Evolutionary conservation across 257 asterid genomes (phyloP).

Genomic region (Rubia yunnanensis): DNA sequence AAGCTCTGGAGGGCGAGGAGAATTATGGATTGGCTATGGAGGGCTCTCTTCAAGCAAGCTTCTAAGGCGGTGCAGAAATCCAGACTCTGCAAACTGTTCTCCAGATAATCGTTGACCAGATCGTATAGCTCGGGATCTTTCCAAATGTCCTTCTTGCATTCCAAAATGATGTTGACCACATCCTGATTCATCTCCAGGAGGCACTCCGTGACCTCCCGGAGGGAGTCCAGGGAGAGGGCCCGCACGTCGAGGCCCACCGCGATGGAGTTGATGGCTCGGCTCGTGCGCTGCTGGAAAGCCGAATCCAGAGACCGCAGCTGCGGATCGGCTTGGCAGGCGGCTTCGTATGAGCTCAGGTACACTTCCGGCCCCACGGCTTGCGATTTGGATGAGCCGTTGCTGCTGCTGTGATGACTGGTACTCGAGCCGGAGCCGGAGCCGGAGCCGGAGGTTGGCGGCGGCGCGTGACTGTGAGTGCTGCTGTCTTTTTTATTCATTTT

Average conservation of each 20-base stretch:
- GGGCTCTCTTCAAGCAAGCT: slow-evolving; percentile 54
- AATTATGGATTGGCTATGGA: slow-evolving; percentile 53
- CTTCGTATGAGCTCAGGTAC: slow-evolving; percentile 65
- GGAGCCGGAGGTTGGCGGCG: neutral
- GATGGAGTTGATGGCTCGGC: slow-evolving; percentile 71
- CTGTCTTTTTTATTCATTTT: slow-evolving; percentile 21
- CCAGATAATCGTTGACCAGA: slow-evolving; percentile 80
- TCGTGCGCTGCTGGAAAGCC: slow-evolving; percentile 50
- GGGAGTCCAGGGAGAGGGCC: slow-evolving; percentile 73
- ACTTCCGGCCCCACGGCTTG: slow-evolving; percentile 22
- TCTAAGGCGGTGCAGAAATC: slow-evolving; percentile 79
- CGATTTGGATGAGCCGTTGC: neutral
- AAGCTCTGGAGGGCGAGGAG: slow-evolving; percentile 47
- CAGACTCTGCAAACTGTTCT: slow-evolving; percentile 56
- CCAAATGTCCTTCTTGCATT: slow-evolving; percentile 62
- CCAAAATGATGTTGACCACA: slow-evolving; percentile 55
- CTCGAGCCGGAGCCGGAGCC: neutral
- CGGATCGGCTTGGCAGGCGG: slow-evolving; percentile 80
- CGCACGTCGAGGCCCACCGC: slow-evolving; percentile 57
- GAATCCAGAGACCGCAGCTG: slow-evolving; percentile 60
- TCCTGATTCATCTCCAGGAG: slow-evolving; percentile 72
- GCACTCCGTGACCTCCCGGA: slow-evolving; percentile 59
- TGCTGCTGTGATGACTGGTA: slow-evolving; percentile 1
- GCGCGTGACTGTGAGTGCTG: slow-evolving; percentile 11
- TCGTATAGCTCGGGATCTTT: slow-evolving; percentile 50